A percentile compares a stretch with the other conserved stretches of the same genome.
Evolutionary conservation across 495 filamentous ascomycete genomes (phyloP).

Genomic region (Mytilinidion resinicola): DNA sequence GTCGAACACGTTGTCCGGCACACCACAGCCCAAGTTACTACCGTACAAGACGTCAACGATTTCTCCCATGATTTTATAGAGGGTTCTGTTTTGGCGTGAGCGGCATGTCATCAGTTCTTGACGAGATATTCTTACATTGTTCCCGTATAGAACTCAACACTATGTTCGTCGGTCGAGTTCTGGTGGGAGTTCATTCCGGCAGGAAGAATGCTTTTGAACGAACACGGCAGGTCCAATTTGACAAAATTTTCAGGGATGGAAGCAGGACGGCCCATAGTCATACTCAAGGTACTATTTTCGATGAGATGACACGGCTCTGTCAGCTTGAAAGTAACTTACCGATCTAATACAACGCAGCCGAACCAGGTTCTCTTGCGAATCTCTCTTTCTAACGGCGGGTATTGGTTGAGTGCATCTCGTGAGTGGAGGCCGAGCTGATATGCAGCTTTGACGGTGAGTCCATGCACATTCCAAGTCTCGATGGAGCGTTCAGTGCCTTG

Average conservation of each 20-base stretch:
- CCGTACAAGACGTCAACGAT: conserved; percentile 39
- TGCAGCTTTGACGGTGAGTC: conserved; percentile 39
- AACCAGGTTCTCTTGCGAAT: conserved; percentile 44
- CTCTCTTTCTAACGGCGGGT: conserved; percentile 38
- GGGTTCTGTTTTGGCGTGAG: conserved; percentile 31
- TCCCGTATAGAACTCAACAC: not conserved
- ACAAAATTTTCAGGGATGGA: conserved; percentile 39
- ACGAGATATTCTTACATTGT: not conserved
- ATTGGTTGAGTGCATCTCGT: conserved; percentile 31
- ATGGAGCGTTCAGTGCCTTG: conserved; percentile 42
- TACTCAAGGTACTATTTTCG: conserved; percentile 33
- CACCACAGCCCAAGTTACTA: conserved; percentile 37
- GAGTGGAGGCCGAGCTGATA: conserved; percentile 43
- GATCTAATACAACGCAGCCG: conserved; percentile 42
- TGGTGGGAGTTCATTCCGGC: not conserved
- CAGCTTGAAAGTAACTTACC: conserved; percentile 1
- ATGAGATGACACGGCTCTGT: too few species aligned
- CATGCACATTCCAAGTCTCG: conserved; percentile 43
- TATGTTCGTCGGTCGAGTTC: not conserved
- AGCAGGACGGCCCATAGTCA: conserved; percentile 43
- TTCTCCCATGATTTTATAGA: conserved; percentile 29
- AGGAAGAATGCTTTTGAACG: not conserved
- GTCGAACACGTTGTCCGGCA: conserved; percentile 1
- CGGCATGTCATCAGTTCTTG: not conserved
- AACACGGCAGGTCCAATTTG: conserved; percentile 37